phyloP scores from a whole-genome alignment of 495 filamentous ascomycete genomes.

The Copromyces sp. region DNA sequence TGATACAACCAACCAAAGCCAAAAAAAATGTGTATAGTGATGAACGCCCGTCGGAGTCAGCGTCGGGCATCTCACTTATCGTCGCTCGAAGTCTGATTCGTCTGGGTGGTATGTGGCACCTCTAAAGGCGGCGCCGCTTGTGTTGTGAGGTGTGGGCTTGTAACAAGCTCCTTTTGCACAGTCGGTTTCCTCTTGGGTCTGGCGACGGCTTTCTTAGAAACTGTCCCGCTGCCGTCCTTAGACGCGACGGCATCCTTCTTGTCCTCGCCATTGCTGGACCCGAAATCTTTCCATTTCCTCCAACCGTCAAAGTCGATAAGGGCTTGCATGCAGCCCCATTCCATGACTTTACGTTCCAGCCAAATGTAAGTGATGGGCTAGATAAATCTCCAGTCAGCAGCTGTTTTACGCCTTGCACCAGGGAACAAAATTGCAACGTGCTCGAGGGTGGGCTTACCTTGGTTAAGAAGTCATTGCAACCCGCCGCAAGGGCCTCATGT shows the following conservation, averaged over 20 bases:
- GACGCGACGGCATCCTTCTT: background rate
- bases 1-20: background rate
- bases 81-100: background rate
- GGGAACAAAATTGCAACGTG: background rate
- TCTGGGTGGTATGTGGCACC: background rate
- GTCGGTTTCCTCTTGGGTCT: background rate
- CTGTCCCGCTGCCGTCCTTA: background rate
- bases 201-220: background rate
- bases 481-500: constrained; percentile 88
- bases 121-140: background rate
- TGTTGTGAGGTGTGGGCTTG: background rate
- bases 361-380: constrained; percentile 96
- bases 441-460: constrained; percentile 53
- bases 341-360: constrained; percentile 93
- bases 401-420: background rate
- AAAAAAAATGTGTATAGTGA: background rate
- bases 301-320: constrained; percentile 98
- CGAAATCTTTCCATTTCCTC: constrained; percentile 86
- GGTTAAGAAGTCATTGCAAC: constrained; percentile 96
- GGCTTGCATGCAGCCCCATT: constrained; percentile 99
- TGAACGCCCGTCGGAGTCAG: background rate
- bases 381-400: constrained; percentile 4
- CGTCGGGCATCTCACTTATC: background rate
- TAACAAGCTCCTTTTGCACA: background rate
- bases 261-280: background rate